Conservation (phyloP, 371 early-diverging fungal genomes). For the Mortierella sp. region DNA sequence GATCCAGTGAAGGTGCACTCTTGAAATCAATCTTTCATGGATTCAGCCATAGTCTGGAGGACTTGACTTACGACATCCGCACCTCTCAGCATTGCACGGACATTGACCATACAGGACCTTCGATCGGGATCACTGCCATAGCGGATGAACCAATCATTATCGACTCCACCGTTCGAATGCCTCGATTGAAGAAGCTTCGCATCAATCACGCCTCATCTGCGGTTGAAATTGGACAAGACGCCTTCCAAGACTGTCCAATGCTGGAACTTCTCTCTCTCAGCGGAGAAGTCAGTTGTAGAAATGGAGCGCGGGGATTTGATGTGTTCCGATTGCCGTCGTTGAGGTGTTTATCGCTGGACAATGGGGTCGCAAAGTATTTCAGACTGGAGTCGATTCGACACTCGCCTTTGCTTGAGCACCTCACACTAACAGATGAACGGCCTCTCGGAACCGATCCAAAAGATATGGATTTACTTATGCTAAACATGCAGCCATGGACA, state of each 20-base stretch:
- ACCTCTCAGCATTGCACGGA: background rate
- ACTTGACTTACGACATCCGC: conserved; percentile 13
- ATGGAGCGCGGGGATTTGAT: background rate
- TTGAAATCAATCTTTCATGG: conserved; percentile 1
- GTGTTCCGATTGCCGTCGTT: conserved; percentile 5
- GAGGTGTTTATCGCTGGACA: conserved; percentile 1
- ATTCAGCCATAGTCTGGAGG: conserved; percentile 28
- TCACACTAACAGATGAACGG: conserved; percentile 2
- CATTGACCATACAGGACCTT: background rate
- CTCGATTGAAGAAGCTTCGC: conserved; percentile 10
- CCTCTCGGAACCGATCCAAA: too few species aligned
- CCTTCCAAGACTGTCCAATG: conserved; percentile 21
- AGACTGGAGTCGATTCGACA: background rate
- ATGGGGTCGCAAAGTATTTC: background rate
- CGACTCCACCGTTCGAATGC: background rate
- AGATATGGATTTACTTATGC: too few species aligned
- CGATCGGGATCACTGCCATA: conserved; percentile 1
- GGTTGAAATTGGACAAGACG: conserved; percentile 1
- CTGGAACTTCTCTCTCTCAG: conserved; percentile 10
- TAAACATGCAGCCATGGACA: conserved; percentile 1
- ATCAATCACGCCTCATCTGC: too few species aligned
- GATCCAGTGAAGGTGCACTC: conserved; percentile 12
- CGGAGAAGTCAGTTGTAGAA: background rate
- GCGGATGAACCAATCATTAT: conserved; percentile 5
- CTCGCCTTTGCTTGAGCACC: conserved; percentile 13